Conservation (phyloP, 1,284 basidiomycete species). For the Ganoderma sinense region DNA sequence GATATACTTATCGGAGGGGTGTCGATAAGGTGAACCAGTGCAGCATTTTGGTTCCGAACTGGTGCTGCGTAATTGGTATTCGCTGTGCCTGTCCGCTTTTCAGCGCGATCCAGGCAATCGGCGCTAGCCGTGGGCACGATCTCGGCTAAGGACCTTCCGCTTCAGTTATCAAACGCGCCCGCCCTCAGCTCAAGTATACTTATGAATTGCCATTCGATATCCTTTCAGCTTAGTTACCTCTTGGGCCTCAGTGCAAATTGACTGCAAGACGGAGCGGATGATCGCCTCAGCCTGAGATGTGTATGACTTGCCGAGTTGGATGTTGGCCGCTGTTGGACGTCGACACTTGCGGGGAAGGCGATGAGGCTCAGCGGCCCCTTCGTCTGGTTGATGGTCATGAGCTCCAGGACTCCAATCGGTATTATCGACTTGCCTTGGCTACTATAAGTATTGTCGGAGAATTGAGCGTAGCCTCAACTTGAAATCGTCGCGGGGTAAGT, state of each 20-base stretch:
- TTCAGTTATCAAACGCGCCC: background rate
- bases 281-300: too few relatives aligned
- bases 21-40: slow-evolving; percentile 11
- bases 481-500: background rate
- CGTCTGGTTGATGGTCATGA: background rate
- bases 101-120: background rate
- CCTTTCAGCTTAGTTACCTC: too few relatives aligned
- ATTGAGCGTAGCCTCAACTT: background rate
- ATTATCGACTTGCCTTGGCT: background rate
- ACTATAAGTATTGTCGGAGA: too few relatives aligned
- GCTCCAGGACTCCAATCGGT: background rate
- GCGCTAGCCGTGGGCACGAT: background rate
- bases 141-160: background rate
- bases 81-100: background rate
- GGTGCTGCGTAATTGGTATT: background rate
- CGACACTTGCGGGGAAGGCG: background rate
- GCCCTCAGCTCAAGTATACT: too few relatives aligned
- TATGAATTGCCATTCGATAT: too few relatives aligned
- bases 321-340: too few relatives aligned
- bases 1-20: background rate
- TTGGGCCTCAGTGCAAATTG: too few relatives aligned
- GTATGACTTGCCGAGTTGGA: background rate
- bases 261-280: too few relatives aligned
- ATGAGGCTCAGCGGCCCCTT: background rate
- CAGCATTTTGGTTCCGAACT: background rate